phyloP scores from a whole-genome alignment of 345 rosid species.

The Lumnitzera littorea region DNA sequence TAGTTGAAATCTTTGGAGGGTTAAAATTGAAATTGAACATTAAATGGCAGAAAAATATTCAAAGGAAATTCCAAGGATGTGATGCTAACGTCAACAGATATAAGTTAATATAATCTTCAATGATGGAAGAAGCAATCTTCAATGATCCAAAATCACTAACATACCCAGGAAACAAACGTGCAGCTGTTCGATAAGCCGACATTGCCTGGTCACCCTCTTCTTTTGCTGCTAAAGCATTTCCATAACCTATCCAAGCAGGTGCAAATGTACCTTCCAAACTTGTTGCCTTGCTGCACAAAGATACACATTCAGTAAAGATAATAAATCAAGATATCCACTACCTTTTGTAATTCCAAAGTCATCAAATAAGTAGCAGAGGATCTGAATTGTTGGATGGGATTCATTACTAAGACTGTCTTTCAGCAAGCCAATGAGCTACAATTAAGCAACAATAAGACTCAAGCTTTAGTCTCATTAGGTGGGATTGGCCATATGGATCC shows the following conservation, averaged over 20 bases:
- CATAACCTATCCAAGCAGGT: constrained; percentile 93
- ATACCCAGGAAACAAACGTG: constrained; percentile 97
- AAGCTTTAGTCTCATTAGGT: too few species aligned
- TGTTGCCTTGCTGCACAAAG: constrained; percentile 72
- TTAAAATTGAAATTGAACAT: too few species aligned
- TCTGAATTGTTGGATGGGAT: too few species aligned
- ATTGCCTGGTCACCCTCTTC: constrained; percentile 98
- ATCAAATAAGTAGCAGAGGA: too few species aligned
- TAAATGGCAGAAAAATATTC: too few species aligned
- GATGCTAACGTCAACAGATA: neutral
- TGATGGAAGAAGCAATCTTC: neutral
- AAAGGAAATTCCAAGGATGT: too few species aligned
- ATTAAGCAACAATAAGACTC: too few species aligned
- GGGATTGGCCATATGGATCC: neutral
- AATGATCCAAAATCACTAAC: neutral
- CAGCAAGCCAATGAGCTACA: too few species aligned
- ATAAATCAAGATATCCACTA: neutral
- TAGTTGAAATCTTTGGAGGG: too few species aligned
- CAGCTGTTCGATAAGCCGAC: constrained; percentile 93
- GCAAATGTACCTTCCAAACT: constrained; percentile 71
- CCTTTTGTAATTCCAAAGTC: constrained; percentile 1
- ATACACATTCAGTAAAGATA: constrained; percentile 9
- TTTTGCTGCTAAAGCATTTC: constrained; percentile 83
- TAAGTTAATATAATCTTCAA: neutral
- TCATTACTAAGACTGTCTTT: too few species aligned